phyloP scores from a whole-genome alignment of 108 stramenopile genomes.

The Heterococcus sp. region DNA sequence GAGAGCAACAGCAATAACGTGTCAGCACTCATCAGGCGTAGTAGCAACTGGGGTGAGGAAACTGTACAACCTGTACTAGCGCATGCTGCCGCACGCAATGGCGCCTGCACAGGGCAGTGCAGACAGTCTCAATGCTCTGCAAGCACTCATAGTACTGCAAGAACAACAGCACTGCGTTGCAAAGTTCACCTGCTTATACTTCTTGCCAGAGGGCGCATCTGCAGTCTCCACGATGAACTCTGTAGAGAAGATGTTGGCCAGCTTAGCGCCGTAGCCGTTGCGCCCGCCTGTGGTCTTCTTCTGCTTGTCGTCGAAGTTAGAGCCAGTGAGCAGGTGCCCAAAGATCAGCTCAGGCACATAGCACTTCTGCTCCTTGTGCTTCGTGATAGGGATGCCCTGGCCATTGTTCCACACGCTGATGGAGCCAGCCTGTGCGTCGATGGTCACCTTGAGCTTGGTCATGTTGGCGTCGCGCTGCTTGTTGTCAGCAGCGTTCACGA shows the following conservation, averaged over 20 bases:
- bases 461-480: slow-evolving; percentile 95
- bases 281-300: slow-evolving; percentile 96
- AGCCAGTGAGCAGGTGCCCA: slow-evolving; percentile 93
- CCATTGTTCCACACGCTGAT: slow-evolving; percentile 98
- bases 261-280: slow-evolving; percentile 98
- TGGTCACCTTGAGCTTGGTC: slow-evolving; percentile 74
- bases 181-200: slow-evolving; percentile 81
- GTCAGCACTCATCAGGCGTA: too few species aligned
- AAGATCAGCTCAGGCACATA: slow-evolving; percentile 91
- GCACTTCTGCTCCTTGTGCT: slow-evolving; percentile 61
- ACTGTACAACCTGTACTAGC: too few species aligned
- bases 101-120: too few species aligned
- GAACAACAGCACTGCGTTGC: too few species aligned
- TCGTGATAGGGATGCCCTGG: slow-evolving; percentile 59
- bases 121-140: too few species aligned
- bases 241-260: slow-evolving; percentile 96
- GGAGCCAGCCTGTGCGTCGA: slow-evolving; percentile 26
- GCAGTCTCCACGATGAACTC: slow-evolving; percentile 80
- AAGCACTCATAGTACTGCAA: too few species aligned
- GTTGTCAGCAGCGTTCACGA: slow-evolving; percentile 99
- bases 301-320: slow-evolving; percentile 94
- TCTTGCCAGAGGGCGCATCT: slow-evolving; percentile 69
- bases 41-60: too few species aligned
- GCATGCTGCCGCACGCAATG: too few species aligned
- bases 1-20: too few species aligned